phyloP scores from a whole-genome alignment of 179 eudicot genomes.

The Sideroxylon spinosum region DNA sequence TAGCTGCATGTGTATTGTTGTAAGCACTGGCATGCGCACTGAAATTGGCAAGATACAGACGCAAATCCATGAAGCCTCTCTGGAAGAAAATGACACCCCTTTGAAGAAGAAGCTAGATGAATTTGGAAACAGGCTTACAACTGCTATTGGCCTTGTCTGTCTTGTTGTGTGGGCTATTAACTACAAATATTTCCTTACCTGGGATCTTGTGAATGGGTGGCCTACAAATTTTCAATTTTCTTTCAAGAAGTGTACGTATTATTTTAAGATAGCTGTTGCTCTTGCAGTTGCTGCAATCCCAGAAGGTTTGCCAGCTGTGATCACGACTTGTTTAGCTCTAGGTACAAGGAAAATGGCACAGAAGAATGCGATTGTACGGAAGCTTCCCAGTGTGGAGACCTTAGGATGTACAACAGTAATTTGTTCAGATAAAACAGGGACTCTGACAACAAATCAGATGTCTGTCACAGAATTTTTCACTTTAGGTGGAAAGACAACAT shows the following conservation, averaged over 20 bases:
- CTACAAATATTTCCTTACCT: constrained; percentile 65
- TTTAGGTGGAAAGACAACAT: constrained; percentile 49
- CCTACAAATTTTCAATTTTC: constrained; percentile 68
- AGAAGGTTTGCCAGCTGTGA: constrained; percentile 83
- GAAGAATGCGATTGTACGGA: constrained; percentile 76
- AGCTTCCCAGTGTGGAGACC: constrained; percentile 88
- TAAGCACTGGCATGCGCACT: constrained; percentile 46
- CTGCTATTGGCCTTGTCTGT: constrained; percentile 49
- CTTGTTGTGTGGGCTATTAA: constrained; percentile 67
- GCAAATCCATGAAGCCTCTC: constrained; percentile 56
- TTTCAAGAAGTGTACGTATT: constrained; percentile 78
- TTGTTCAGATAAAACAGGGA: constrained; percentile 92
- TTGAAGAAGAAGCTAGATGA: constrained; percentile 59
- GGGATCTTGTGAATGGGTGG: constrained; percentile 71
- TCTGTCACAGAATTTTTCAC: constrained; percentile 71
- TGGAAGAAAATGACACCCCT: constrained; percentile 52
- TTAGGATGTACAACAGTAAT: constrained; percentile 91
- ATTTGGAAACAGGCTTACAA: constrained; percentile 48
- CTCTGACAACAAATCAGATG: constrained; percentile 94
- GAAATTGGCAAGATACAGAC: constrained; percentile 58
- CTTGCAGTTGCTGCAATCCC: constrained; percentile 91
- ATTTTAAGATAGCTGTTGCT: constrained; percentile 78
- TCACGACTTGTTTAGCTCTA: constrained; percentile 79
- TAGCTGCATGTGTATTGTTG: constrained; percentile 52
- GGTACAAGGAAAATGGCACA: constrained; percentile 93